Evolutionary conservation across 345 rosid species (phyloP), one percentile per base, ranked within the genome.

Genomic region (Orychophragmus violaceus): DNA sequence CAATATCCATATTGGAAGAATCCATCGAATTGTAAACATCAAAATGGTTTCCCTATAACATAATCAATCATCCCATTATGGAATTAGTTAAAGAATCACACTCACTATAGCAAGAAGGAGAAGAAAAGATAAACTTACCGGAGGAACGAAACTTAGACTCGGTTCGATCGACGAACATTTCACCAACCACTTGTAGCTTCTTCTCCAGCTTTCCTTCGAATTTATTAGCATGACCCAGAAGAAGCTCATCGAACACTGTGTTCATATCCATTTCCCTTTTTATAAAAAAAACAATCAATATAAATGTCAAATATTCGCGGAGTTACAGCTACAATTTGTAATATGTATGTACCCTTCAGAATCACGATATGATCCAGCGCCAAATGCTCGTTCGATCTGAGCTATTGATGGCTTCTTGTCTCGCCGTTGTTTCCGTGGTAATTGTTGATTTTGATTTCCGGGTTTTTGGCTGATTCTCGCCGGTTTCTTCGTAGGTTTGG

Each of bases 281-380:
- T 0, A 37, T 7, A 14, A 13, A 30, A 11, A 3, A 5, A 19
- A 22, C 21, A 53, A 9, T 5, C 2, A 25, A 55, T 19, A 24
- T 2, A 13, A 2, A 10, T 4, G 5, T 70, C 14, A 50, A 51
- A 8, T 60, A 39, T 5, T n/a, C 8, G 0, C 9, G 0, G 2
- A 35, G 8, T 58, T 12, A 24, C 7, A 7, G 5, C 3, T 16
- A 70, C n/a, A 13, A 12, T n/a, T 49, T 1, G 17, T 46, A 24
- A 19, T 18, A 9, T 23, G 2, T 27, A 6, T 69, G 18, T 72
- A 81, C 95, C 65, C 68, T 25, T 90, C 94, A 5, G 76, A 24
- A 68, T 93, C 91, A 17, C 96, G 89, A 51, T 80, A 93, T 29
- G 83, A 78, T 61, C 97, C 94, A 10, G 96, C 85, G 23, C 97